phyloP scores from a whole-genome alignment of 1,139 yeast genomes.

The Sugiyamaella japonica region DNA sequence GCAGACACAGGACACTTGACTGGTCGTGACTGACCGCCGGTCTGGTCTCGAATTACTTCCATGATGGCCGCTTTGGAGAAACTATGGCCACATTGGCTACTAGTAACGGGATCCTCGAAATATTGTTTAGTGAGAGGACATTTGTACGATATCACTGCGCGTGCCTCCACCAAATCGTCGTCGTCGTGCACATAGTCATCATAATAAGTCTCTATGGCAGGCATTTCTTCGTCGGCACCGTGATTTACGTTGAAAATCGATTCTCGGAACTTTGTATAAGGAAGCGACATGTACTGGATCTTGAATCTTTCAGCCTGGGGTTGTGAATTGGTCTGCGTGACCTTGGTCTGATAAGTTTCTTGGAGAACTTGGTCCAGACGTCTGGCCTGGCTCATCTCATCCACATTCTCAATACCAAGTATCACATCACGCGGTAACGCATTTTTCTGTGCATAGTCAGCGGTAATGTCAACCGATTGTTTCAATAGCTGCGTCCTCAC shows the following conservation, averaged over 20 bases:
- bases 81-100: conserved; percentile 32
- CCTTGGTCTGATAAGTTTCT: not conserved
- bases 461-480: not conserved
- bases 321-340: not conserved
- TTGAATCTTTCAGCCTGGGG: conserved; percentile 5
- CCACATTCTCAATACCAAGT: conserved; percentile 8
- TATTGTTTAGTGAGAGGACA: conserved; percentile 34
- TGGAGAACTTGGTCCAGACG: conserved; percentile 5
- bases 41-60: conserved; percentile 23
- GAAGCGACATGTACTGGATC: not conserved
- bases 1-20: conserved; percentile 35
- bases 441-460: conserved; percentile 1
- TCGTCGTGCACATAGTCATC: conserved; percentile 32
- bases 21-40: not conserved
- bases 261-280: conserved; percentile 35
- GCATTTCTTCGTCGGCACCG: conserved; percentile 29
- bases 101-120: conserved; percentile 34
- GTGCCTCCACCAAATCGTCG: conserved; percentile 34
- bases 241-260: conserved; percentile 28
- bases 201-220: conserved; percentile 27
- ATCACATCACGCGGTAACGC: not conserved
- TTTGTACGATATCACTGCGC: conserved; percentile 32
- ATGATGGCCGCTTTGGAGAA: conserved; percentile 31
- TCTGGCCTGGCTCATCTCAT: conserved; percentile 10
- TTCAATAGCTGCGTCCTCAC: not conserved